These are phyloP conservation scores for Pythium phragmitis DNA, from an alignment of 352 stramenopile species.

Conservation along the genomic window DNA sequence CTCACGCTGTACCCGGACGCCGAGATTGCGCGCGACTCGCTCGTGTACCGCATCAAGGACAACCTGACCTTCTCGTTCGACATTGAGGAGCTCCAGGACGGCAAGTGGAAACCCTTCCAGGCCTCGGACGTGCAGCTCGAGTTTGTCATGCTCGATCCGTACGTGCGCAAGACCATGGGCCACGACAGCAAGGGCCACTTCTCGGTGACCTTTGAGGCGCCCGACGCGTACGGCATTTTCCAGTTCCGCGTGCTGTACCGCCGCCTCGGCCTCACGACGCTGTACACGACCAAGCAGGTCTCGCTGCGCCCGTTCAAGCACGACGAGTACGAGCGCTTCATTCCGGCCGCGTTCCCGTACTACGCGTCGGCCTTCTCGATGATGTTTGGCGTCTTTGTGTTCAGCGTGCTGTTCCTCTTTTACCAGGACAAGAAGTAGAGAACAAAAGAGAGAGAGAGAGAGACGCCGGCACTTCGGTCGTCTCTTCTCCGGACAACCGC, in stretches of 20 bases:
- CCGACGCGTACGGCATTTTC: slow-evolving; percentile 94
- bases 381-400: slow-evolving; percentile 90
- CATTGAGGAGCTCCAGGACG: slow-evolving; percentile 83
- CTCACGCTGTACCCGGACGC: slow-evolving; percentile 90
- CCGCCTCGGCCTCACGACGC: slow-evolving; percentile 81
- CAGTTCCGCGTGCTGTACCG: slow-evolving; percentile 93
- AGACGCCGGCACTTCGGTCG: neutral
- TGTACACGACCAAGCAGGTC: slow-evolving; percentile 89
- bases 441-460: neutral
- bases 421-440: slow-evolving; percentile 59
- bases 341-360: slow-evolving; percentile 91
- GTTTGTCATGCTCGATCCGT: slow-evolving; percentile 94
- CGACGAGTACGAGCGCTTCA: slow-evolving; percentile 95
- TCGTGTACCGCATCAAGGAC: slow-evolving; percentile 94
- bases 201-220: slow-evolving; percentile 82
- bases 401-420: slow-evolving; percentile 90
- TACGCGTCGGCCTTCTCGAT: slow-evolving; percentile 91
- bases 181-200: slow-evolving; percentile 78
- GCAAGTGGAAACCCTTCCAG: slow-evolving; percentile 76
- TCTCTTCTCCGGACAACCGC: no score
- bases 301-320: slow-evolving; percentile 93
- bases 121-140: slow-evolving; percentile 90
- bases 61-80: slow-evolving; percentile 92
- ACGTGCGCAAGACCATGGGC: slow-evolving; percentile 87
- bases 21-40: slow-evolving; percentile 77